phyloP scores from a whole-genome alignment of 1,284 basidiomycete genomes.

The Fomitiporia mediterranea region DNA sequence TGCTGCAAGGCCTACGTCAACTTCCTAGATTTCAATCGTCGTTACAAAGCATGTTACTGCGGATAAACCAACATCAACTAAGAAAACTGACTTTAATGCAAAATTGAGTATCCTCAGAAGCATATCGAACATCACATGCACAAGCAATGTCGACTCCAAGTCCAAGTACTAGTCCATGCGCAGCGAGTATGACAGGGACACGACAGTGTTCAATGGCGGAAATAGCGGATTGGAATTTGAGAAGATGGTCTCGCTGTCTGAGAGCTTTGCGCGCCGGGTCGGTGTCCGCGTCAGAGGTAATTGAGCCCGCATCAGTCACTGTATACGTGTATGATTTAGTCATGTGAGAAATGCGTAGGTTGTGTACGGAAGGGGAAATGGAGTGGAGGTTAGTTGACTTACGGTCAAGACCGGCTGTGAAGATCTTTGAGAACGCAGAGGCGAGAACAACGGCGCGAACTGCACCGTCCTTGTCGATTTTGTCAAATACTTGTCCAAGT shows the following conservation, averaged over 20 bases:
- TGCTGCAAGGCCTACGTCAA: slow-evolving; percentile 85
- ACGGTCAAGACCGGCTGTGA: slow-evolving; percentile 82
- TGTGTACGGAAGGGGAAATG: background rate
- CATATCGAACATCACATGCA: slow-evolving; percentile 81
- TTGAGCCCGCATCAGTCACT: slow-evolving; percentile 22
- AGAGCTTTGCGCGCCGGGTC: slow-evolving; percentile 57
- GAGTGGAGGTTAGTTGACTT: slow-evolving; percentile 28
- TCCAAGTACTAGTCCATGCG: slow-evolving; percentile 75
- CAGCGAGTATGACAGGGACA: slow-evolving; percentile 82
- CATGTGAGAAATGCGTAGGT: slow-evolving; percentile 4
- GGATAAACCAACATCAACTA: background rate
- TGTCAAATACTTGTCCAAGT: slow-evolving; percentile 58
- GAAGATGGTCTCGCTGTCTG: slow-evolving; percentile 43
- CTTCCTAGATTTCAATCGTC: too few species aligned
- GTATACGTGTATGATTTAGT: background rate
- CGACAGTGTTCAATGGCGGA: slow-evolving; percentile 64
- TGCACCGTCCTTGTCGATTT: slow-evolving; percentile 48
- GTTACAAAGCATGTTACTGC: too few species aligned
- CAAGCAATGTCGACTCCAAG: slow-evolving; percentile 74
- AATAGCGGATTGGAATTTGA: slow-evolving; percentile 75
- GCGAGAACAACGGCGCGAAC: slow-evolving; percentile 71
- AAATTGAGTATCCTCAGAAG: slow-evolving; percentile 59
- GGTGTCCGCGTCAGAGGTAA: slow-evolving; percentile 25
- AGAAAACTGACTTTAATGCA: slow-evolving; percentile 63
- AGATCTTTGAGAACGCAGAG: slow-evolving; percentile 64